Evolutionary conservation across 73 alveolate species (phyloP), one percentile per base, ranked within the genome.

Genomic region (Paramecium biaurelia): DNA sequence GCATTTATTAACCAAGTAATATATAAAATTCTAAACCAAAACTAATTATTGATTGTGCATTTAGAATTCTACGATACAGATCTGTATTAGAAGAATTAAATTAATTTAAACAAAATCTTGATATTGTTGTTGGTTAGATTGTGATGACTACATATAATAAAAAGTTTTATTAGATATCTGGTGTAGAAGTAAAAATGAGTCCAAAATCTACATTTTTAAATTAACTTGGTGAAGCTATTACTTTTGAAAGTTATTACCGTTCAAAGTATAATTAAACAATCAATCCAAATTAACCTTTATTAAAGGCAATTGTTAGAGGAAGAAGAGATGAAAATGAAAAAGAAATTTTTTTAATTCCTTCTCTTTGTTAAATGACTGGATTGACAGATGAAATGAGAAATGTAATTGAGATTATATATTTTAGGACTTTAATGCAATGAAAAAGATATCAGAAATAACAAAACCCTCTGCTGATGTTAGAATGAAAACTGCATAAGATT

Each of bases 331-430:
- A 74, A 38, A 30, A n/a, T 21, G 43, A 74, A 37, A 74, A 38
- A 21, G 87, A 30, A 7, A 43, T 74, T 20, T 74, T 14, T 7
- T 38, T 74, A 38, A 74, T 74, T 3, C 87, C 87, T 35, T 21
- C 37, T 15, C 58, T 74, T 30, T 74, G 87, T 18, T 43, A 74
- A 74, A 32, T 74, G 57, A 74, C 87, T 35, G 99, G 99, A 20
- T 93, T 97, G 53, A 95, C 99, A 15, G 99, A 97, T 85, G 96
- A 96, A 70, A 92, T 96, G 96, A 96, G 99, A 74, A 92, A 93
- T 70, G 98, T 53, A 53, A 18, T n/a, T 11, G 21, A 53, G n/a
- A 5, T 6, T 30, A 21, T 74, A 21, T 1, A 20, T 18, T 12
- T 53, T 53, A 53, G 68, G 34, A 98, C 85, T 96, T 97, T 90